Evolutionary conservation across 495 filamentous ascomycete genomes (phyloP), one percentile per base, ranked within the genome.

Genomic region (Xylaria palmicola): DNA sequence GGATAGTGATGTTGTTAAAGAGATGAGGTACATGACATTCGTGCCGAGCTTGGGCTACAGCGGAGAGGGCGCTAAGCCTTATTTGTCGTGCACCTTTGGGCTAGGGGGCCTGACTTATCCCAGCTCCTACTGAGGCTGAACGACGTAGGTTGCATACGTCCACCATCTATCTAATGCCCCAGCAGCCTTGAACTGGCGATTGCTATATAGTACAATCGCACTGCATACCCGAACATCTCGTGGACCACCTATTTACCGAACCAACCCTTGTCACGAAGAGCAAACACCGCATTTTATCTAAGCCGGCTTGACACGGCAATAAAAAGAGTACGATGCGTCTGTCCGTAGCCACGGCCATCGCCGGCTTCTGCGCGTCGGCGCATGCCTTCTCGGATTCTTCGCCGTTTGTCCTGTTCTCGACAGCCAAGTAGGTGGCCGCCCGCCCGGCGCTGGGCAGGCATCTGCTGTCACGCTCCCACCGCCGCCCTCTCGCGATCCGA

Each of bases 321-420:
- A 8, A 48, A 34, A 19, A 43, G 19, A 68, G 70, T 70, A 78
- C 67, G 63, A 90, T 90, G 87, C 81, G 82, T 79, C 70, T 87
- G 64, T 84, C 79, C 62, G 76, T 77, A 68, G 72, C 87, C 56
- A 80, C 84, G 62, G 75, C 85, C 56, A 66, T 91, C 41, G 83
- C 88, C 71, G 81, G 89, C 62, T 81, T 79, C 68, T 78, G 81
- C 72, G 77, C 80, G 58, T 74, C 81, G 12, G 85, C 78, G 52
- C 79, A 83, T 37, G 92, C 92, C 15, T 93, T 95, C 75, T 84
- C 82, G 48, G 88, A 96, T 67, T 89, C 92, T 0, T 92, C 91
- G 43, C 93, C 93, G 15, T 94, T 95, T 70, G 82, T 96, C 74
- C 75, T 96, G 26, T 86, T 92, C 68, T 95, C 92, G 24, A 89